phyloP scores from a whole-genome alignment of 768 basidiomycete species.

The Chalciporus piperatus region DNA sequence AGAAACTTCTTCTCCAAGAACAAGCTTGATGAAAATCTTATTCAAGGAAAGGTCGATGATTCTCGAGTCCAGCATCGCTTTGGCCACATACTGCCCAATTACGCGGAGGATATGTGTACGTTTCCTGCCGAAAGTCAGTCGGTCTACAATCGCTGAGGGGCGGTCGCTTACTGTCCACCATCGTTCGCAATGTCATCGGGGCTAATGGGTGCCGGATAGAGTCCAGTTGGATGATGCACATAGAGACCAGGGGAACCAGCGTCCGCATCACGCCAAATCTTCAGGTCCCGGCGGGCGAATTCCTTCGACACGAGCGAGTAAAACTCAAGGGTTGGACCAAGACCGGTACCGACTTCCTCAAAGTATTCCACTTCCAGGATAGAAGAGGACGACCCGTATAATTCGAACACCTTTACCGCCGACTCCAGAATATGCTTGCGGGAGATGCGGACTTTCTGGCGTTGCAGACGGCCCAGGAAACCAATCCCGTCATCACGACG shows the following conservation, averaged over 20 bases:
- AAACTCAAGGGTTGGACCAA: constrained; percentile 97
- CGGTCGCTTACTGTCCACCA: constrained; percentile 62
- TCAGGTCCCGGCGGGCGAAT: constrained; percentile 84
- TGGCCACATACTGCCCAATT: constrained; percentile 94
- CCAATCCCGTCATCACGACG: constrained; percentile 89
- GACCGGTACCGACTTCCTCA: constrained; percentile 96
- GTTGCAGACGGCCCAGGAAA: constrained; percentile 86
- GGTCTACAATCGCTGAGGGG: background rate
- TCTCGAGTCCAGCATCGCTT: constrained; percentile 94
- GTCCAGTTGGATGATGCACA: constrained; percentile 80
- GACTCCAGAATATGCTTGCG: constrained; percentile 94
- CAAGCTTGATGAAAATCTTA: constrained; percentile 89
- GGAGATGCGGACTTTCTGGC: constrained; percentile 96
- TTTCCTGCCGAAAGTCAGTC: constrained; percentile 51
- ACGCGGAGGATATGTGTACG: constrained; percentile 83
- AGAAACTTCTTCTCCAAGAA: constrained; percentile 85
- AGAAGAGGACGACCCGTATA: constrained; percentile 92
- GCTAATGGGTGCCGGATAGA: constrained; percentile 85
- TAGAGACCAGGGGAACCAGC: constrained; percentile 55
- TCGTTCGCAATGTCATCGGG: constrained; percentile 67
- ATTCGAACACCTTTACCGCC: constrained; percentile 92
- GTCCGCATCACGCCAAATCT: constrained; percentile 91
- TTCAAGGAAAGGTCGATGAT: constrained; percentile 96
- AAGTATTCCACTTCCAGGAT: constrained; percentile 98
- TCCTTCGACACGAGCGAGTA: constrained; percentile 97